Percentiles rank a stretch among this genome's conserved stretches.
Evolutionary conservation across 1,139 yeast genomes (phyloP).

Genomic region (Diutina sp.): DNA sequence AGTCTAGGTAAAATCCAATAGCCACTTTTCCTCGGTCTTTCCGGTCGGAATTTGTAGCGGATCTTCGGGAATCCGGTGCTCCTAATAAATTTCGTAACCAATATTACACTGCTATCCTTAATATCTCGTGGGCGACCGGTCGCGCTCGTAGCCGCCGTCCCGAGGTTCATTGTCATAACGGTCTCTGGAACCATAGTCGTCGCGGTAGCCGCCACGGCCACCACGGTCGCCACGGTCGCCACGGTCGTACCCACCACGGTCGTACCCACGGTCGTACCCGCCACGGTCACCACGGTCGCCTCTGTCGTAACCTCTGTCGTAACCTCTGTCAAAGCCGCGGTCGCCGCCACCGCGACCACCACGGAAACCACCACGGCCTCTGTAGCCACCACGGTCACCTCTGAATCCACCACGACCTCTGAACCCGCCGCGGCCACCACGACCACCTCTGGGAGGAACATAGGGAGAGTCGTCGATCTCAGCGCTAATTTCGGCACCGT

Average conservation of each 20-base stretch:
- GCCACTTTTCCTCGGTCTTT: background rate
- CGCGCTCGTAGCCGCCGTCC: slow-evolving; percentile 29
- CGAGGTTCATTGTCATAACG: background rate
- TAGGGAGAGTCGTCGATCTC: slow-evolving; percentile 77
- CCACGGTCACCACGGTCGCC: slow-evolving; percentile 14
- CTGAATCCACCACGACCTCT: slow-evolving; percentile 1
- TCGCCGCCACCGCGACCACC: slow-evolving; percentile 2
- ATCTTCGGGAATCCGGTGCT: background rate
- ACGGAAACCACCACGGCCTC: slow-evolving; percentile 3
- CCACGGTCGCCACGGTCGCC: slow-evolving; percentile 1
- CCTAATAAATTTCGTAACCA: background rate
- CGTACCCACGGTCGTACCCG: slow-evolving; percentile 11
- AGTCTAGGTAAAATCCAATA: background rate
- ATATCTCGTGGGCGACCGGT: slow-evolving; percentile 20
- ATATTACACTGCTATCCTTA: slow-evolving; percentile 2
- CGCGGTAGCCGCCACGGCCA: background rate
- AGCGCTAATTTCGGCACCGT: slow-evolving; percentile 52
- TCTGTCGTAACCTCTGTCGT: slow-evolving; percentile 11
- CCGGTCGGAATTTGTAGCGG: background rate
- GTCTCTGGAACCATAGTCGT: background rate
- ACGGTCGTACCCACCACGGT: slow-evolving; percentile 4
- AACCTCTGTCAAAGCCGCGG: slow-evolving; percentile 5
- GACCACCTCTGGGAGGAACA: slow-evolving; percentile 51
- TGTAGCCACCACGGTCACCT: slow-evolving; percentile 14
- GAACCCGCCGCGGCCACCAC: slow-evolving; percentile 19